Conservation (phyloP, 768 basidiomycete genomes). For the Mycena indigotica region DNA sequence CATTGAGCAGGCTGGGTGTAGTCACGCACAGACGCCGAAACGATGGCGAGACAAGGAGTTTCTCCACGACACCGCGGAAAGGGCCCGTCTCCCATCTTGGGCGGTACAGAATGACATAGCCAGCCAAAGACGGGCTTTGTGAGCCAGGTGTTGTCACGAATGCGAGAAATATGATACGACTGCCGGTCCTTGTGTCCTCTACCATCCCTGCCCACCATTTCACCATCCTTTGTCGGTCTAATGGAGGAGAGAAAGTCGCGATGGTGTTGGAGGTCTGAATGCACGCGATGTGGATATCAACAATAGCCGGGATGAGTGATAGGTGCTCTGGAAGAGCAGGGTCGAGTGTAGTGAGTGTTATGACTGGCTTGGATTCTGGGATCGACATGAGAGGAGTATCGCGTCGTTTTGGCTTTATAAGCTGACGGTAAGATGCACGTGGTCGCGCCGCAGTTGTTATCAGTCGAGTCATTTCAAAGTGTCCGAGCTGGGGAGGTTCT, state of each 20-base stretch:
- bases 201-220: constrained; percentile 11
- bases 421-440: neutral
- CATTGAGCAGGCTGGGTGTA: neutral
- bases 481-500: neutral
- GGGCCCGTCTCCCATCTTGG: constrained; percentile 11
- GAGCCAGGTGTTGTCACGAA: neutral
- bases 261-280: constrained; percentile 16
- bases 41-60: constrained; percentile 16
- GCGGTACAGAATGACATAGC: constrained; percentile 11
- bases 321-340: constrained; percentile 3
- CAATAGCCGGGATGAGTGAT: constrained; percentile 12
- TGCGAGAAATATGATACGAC: constrained; percentile 8
- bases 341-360: constrained; percentile 1
- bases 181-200: constrained; percentile 1
- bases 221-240: constrained; percentile 10
- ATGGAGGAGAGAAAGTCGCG: constrained; percentile 16
- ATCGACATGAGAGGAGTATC: neutral
- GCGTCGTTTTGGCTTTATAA: neutral
- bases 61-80: constrained; percentile 12
- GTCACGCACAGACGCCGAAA: constrained; percentile 11
- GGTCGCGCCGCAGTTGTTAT: neutral
- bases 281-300: constrained; percentile 22
- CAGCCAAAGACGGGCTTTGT: constrained; percentile 7
- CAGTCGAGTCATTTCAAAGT: neutral
- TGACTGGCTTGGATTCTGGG: neutral